Evolutionary conservation across 192 early-diverging fungal genomes (phyloP).

Genomic region (Entomortierella beljakovae): DNA sequence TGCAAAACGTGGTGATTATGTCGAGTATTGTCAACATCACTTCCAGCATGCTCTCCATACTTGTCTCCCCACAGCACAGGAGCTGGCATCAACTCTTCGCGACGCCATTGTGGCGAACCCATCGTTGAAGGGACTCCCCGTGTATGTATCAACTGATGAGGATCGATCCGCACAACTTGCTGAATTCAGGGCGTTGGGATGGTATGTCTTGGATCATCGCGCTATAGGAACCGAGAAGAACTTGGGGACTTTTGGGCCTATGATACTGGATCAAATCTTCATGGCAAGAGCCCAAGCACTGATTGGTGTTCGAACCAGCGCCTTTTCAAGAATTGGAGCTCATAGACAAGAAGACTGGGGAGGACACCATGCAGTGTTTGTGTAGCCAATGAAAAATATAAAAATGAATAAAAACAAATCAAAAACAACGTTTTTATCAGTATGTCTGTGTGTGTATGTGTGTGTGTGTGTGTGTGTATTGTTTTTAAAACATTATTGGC

Average conservation of each 20-base stretch:
- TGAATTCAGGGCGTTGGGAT: slow-evolving; percentile 37
- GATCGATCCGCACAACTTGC: slow-evolving; percentile 19
- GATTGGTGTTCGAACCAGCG: slow-evolving; percentile 31
- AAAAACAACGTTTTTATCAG: neutral
- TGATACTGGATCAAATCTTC: slow-evolving; percentile 45
- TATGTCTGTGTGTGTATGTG: neutral
- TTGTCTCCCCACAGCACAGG: slow-evolving; percentile 37
- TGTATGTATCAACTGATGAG: slow-evolving; percentile 38
- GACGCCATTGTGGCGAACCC: neutral
- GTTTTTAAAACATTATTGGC: too few relatives aligned
- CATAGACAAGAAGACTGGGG: slow-evolving; percentile 39
- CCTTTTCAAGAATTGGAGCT: slow-evolving; percentile 20
- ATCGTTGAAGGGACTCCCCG: slow-evolving; percentile 18
- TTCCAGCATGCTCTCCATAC: slow-evolving; percentile 32
- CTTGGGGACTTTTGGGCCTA: slow-evolving; percentile 22
- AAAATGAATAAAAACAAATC: neutral
- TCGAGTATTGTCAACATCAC: slow-evolving; percentile 34
- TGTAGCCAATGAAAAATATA: neutral
- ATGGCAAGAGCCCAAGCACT: slow-evolving; percentile 27
- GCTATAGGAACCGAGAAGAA: slow-evolving; percentile 4
- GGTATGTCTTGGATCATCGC: slow-evolving; percentile 35
- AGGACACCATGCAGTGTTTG: slow-evolving; percentile 23
- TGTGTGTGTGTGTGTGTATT: too few relatives aligned
- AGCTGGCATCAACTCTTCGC: slow-evolving; percentile 22
- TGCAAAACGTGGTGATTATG: slow-evolving; percentile 21